A percentile compares a stretch with the other conserved stretches of the same genome.
Evolutionary conservation across 1,284 basidiomycete species (phyloP).

Genomic region (Sporisorium reilianum): DNA sequence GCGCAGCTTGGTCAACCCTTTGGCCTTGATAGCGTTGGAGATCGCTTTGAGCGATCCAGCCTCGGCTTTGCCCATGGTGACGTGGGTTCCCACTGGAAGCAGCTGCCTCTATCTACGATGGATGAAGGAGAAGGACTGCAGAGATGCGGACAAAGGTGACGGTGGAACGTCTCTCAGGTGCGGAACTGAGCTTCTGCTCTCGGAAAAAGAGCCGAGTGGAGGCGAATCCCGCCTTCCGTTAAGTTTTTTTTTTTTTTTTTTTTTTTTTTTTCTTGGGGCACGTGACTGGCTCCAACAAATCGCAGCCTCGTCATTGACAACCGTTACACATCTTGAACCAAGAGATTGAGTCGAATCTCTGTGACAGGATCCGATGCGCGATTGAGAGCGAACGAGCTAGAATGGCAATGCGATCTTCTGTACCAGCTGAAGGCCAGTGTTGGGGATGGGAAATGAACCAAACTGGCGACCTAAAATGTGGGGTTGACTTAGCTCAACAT

Average conservation of each 20-base stretch:
- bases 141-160: neutral
- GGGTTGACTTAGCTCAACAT: neutral
- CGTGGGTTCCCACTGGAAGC: neutral
- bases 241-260: too few species aligned
- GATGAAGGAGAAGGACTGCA: neutral
- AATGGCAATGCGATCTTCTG: too few species aligned
- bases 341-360: too few species aligned
- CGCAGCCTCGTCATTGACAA: neutral
- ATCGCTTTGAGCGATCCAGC: conserved; percentile 61
- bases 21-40: conserved; percentile 68
- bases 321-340: too few species aligned
- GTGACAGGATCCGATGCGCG: too few species aligned
- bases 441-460: too few species aligned
- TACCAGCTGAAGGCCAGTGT: too few species aligned
- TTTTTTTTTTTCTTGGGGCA: neutral
- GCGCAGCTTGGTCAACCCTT: conserved; percentile 66
- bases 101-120: too few species aligned
- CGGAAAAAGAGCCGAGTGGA: neutral
- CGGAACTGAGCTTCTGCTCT: neutral
- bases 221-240: neutral
- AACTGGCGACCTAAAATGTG: neutral
- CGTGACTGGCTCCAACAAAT: neutral
- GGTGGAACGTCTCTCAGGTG: neutral
- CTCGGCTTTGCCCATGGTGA: conserved; percentile 42
- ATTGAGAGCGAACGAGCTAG: too few species aligned